phyloP scores from a whole-genome alignment of 2,329 filamentous ascomycete species.

The Metarhizium brunneum region DNA sequence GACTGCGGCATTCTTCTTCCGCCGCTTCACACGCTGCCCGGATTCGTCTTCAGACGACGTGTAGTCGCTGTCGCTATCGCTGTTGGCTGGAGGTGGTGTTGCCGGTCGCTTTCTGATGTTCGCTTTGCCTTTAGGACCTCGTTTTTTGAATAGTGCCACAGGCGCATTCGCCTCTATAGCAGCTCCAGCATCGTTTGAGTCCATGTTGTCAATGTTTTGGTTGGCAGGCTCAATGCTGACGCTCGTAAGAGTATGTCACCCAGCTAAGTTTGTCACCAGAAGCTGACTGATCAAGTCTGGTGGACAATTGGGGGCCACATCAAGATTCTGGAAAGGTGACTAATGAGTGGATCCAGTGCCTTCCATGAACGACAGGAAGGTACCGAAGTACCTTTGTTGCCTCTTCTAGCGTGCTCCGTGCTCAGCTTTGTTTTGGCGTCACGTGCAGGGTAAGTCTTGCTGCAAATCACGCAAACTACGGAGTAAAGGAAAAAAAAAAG shows the following conservation, averaged over 20 bases:
- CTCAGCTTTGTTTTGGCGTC: too few relatives aligned
- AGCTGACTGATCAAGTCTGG: neutral
- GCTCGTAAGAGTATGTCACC: neutral
- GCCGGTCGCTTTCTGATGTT: slow-evolving; percentile 73
- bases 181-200: neutral
- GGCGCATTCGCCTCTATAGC: slow-evolving; percentile 23
- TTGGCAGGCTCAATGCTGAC: neutral
- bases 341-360: slow-evolving; percentile 2
- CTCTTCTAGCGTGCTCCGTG: too few relatives aligned
- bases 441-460: too few relatives aligned
- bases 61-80: slow-evolving; percentile 50
- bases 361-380: neutral
- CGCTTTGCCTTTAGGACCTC: slow-evolving; percentile 64
- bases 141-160: slow-evolving; percentile 75
- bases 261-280: neutral
- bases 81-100: slow-evolving; percentile 62
- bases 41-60: slow-evolving; percentile 69
- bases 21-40: slow-evolving; percentile 69
- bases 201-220: slow-evolving; percentile 1
- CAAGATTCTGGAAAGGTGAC: slow-evolving; percentile 4
- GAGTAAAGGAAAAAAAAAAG: too few relatives aligned
- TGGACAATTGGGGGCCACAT: neutral
- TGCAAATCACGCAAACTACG: too few relatives aligned
- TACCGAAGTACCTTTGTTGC: neutral
- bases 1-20: slow-evolving; percentile 58